Conservation (phyloP, 306 rosid species). For the Sesbania bispinosa region DNA sequence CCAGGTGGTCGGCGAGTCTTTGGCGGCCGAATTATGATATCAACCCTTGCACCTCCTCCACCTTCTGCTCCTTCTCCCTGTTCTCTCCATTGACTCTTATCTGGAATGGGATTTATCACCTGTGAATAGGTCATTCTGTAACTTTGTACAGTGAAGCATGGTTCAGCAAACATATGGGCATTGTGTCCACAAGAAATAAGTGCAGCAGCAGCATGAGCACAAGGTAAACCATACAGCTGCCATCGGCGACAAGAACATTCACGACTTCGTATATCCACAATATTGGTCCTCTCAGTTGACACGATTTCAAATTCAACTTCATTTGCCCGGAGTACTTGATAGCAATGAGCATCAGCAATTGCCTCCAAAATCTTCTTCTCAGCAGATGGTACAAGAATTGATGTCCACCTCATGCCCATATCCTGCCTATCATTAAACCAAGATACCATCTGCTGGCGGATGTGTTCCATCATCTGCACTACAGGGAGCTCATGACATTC, state of each 20-base stretch:
- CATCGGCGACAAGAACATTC: slow-evolving; percentile 95
- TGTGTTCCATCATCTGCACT: slow-evolving; percentile 96
- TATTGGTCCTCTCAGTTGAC: slow-evolving; percentile 93
- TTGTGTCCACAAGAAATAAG: slow-evolving; percentile 91
- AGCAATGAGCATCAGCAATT: slow-evolving; percentile 89
- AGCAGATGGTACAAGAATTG: slow-evolving; percentile 91
- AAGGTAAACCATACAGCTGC: slow-evolving; percentile 96
- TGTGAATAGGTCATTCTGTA: slow-evolving; percentile 79
- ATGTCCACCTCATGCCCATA: slow-evolving; percentile 74
- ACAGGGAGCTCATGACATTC: slow-evolving; percentile 97
- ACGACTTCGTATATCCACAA: slow-evolving; percentile 84
- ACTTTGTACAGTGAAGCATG: slow-evolving; percentile 82
- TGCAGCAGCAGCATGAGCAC: slow-evolving; percentile 99
- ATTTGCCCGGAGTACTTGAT: slow-evolving; percentile 95
- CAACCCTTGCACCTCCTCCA: slow-evolving; percentile 67
- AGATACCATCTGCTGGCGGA: slow-evolving; percentile 66
- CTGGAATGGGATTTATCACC: slow-evolving; percentile 71
- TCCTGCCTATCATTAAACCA: slow-evolving; percentile 81
- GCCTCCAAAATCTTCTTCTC: slow-evolving; percentile 90
- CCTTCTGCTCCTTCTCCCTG: slow-evolving; percentile 75
- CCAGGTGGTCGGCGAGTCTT: slow-evolving; percentile 96
- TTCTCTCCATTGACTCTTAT: slow-evolving; percentile 78
- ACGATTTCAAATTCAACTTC: slow-evolving; percentile 98
- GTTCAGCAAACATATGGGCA: slow-evolving; percentile 84
- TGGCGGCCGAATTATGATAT: slow-evolving; percentile 72